phyloP scores from a whole-genome alignment of 106 monocot species.

The Allium cepa region DNA sequence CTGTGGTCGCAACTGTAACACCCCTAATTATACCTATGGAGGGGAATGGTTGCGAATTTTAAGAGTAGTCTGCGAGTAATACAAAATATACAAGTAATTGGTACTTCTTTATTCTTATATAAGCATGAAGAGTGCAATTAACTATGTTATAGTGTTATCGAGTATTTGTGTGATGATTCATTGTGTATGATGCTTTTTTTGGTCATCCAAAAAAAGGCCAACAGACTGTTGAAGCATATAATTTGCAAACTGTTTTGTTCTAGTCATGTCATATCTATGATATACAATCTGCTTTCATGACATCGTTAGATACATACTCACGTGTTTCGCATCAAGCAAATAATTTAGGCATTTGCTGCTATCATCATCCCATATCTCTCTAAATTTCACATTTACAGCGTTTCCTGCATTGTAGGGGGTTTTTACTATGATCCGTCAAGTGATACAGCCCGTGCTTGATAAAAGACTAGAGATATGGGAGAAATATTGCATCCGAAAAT shows the following conservation, averaged over 20 bases:
- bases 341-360: neutral
- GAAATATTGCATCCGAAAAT: conserved; percentile 57
- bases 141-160: too few species aligned
- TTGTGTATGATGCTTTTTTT: too few species aligned
- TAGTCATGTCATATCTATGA: neutral
- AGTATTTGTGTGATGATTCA: too few species aligned
- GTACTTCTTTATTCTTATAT: too few species aligned
- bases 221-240: neutral
- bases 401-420: conserved; percentile 34
- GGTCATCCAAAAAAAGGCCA: neutral
- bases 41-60: too few species aligned
- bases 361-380: neutral
- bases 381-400: neutral
- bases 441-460: conserved; percentile 38
- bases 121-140: too few species aligned
- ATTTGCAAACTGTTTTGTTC: neutral
- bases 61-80: too few species aligned
- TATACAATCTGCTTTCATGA: neutral
- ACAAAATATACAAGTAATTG: too few species aligned
- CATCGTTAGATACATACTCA: neutral
- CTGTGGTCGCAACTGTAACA: too few species aligned
- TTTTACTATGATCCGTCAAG: conserved; percentile 24
- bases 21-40: too few species aligned
- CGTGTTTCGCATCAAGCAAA: neutral
- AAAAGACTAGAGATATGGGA: conserved; percentile 61